Evolutionary conservation across 2,329 filamentous ascomycete genomes (phyloP).

Genomic region (Diaporthe capsici): DNA sequence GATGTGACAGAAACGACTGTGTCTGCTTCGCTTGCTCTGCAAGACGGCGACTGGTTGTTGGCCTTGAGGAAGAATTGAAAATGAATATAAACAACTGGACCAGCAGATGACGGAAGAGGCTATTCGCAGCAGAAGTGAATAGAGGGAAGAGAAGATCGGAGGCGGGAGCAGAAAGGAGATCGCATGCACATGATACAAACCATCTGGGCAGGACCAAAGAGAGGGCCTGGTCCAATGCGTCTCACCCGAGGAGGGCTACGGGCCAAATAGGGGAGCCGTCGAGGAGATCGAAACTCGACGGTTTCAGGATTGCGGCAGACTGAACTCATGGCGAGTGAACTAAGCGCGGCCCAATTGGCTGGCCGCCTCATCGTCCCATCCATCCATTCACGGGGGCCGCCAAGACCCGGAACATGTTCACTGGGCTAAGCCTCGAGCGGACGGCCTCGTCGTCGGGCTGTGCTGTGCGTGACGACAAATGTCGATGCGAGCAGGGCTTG

Average conservation of each 20-base stretch:
- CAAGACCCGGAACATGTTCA: slow-evolving; percentile 25
- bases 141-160: slow-evolving; percentile 38
- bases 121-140: slow-evolving; percentile 29
- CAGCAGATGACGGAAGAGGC: slow-evolving; percentile 40
- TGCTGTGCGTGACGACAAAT: neutral
- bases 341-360: slow-evolving; percentile 45
- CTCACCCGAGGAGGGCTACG: slow-evolving; percentile 24
- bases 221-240: slow-evolving; percentile 28
- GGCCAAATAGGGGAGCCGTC: slow-evolving; percentile 26
- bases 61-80: slow-evolving; percentile 23
- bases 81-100: slow-evolving; percentile 41
- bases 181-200: slow-evolving; percentile 23
- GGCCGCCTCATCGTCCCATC: slow-evolving; percentile 19
- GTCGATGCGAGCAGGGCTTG: neutral
- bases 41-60: slow-evolving; percentile 29
- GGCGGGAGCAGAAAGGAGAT: slow-evolving; percentile 37
- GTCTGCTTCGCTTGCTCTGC: slow-evolving; percentile 40
- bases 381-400: neutral
- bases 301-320: slow-evolving; percentile 65
- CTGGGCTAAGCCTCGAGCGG: slow-evolving; percentile 7
- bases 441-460: neutral
- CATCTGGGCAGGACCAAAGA: slow-evolving; percentile 19
- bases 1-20: slow-evolving; percentile 20
- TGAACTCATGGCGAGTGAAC: slow-evolving; percentile 50
- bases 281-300: slow-evolving; percentile 47